phyloP scores from a whole-genome alignment of 2,329 filamentous ascomycete species.

The Ophiocordyceps sinensis region DNA sequence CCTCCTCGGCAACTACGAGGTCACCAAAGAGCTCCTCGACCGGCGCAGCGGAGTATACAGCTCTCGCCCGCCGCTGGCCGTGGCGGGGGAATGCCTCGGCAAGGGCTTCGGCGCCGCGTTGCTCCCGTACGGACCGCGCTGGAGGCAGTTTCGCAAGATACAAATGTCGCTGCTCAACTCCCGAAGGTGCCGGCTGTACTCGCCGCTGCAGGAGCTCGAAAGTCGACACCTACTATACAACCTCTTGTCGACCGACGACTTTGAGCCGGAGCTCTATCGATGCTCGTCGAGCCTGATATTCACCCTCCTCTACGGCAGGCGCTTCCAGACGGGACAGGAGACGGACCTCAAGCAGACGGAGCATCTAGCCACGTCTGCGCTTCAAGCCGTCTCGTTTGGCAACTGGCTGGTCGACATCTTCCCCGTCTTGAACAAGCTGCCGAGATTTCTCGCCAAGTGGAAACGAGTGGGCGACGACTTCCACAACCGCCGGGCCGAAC shows the following conservation, averaged over 20 bases:
- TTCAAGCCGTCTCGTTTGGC: conserved; percentile 14
- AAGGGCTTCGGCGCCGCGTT: conserved; percentile 24
- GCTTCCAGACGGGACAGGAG: conserved; percentile 14
- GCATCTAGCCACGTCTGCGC: conserved; percentile 11
- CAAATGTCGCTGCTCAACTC: conserved; percentile 17
- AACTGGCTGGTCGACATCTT: conserved; percentile 25
- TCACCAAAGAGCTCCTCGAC: conserved; percentile 9
- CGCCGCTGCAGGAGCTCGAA: conserved; percentile 28
- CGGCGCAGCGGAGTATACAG: conserved; percentile 7
- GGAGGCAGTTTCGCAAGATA: conserved; percentile 23
- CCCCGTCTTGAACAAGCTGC: conserved; percentile 25
- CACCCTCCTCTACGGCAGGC: conserved; percentile 19
- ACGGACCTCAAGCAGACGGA: conserved; percentile 10
- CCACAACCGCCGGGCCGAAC: conserved; percentile 17
- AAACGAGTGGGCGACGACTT: conserved; percentile 15
- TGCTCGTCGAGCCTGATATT: conserved; percentile 22
- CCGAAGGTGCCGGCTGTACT: conserved; percentile 19
- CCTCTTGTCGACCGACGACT: conserved; percentile 17
- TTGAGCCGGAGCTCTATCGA: conserved; percentile 18
- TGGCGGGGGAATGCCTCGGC: conserved; percentile 16
- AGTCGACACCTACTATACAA: conserved; percentile 27
- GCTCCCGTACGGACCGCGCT: conserved; percentile 24
- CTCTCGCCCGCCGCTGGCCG: conserved; percentile 13
- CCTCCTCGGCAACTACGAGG: conserved; percentile 7
- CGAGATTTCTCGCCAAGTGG: conserved; percentile 19